Evolutionary conservation across 208 protist genomes (phyloP).

Genomic region (Crithidia fasciculata): DNA sequence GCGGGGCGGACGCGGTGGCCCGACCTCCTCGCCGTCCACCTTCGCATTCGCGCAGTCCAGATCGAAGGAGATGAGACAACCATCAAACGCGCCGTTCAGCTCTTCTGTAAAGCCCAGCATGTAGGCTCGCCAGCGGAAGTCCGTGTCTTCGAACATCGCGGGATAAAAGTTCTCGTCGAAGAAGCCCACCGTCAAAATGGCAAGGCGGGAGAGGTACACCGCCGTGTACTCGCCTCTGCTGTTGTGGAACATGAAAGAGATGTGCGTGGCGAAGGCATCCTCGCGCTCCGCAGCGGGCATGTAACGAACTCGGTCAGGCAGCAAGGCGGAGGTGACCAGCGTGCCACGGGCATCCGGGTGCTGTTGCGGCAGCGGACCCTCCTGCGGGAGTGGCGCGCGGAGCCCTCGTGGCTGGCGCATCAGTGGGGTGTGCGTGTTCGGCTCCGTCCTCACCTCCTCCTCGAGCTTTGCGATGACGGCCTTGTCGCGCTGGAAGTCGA

Average conservation of each 20-base stretch:
- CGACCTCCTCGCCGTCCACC: neutral
- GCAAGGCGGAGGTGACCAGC: constrained; percentile 45
- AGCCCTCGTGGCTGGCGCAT: constrained; percentile 28
- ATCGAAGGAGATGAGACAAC: constrained; percentile 29
- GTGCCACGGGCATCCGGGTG: neutral
- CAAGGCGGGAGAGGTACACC: constrained; percentile 47
- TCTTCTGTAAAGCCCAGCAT: constrained; percentile 41
- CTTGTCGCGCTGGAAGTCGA: constrained; percentile 25
- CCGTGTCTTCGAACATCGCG: constrained; percentile 48
- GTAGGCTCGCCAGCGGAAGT: constrained; percentile 40
- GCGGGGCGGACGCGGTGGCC: neutral
- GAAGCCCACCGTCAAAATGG: constrained; percentile 47
- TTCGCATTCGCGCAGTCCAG: constrained; percentile 21
- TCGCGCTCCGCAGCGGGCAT: constrained; percentile 7
- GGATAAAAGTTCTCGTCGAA: constrained; percentile 70
- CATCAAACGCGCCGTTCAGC: neutral
- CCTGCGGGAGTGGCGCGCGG: constrained; percentile 20
- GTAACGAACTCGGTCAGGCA: constrained; percentile 55
- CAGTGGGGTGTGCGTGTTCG: constrained; percentile 31
- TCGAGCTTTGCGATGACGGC: constrained; percentile 22
- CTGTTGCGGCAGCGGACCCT: constrained; percentile 31
- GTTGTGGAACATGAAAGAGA: constrained; percentile 36
- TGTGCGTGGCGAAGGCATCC: constrained; percentile 3
- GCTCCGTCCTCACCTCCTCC: constrained; percentile 42
- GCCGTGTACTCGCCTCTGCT: constrained; percentile 17